These are phyloP conservation scores for Parafenestella ontariensis DNA, from an alignment of 2,329 filamentous ascomycete genomes.

Conservation along the genomic window DNA sequence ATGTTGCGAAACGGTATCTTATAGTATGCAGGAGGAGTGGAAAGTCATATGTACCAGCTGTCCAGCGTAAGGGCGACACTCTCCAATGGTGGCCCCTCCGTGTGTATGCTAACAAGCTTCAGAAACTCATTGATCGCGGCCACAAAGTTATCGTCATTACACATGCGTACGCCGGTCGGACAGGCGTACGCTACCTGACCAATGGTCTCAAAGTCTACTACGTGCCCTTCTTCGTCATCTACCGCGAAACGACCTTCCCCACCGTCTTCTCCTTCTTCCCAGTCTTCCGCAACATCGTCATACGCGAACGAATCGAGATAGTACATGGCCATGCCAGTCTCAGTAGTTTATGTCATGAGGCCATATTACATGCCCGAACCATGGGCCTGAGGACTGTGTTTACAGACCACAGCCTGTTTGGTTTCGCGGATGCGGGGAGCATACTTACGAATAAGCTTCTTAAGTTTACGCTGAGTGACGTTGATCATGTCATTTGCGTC, in stretches of 20 bases:
- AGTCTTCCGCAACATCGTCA: conserved; percentile 94
- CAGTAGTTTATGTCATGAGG: conserved; percentile 92
- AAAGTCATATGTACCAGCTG: conserved; percentile 98
- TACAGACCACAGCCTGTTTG: conserved; percentile 96
- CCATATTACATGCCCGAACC: conserved; percentile 89
- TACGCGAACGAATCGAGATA: conserved; percentile 94
- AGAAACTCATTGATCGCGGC: conserved; percentile 94
- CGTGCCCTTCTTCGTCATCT: conserved; percentile 94
- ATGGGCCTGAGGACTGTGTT: conserved; percentile 97
- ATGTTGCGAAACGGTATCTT: conserved; percentile 19
- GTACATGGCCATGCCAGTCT: conserved; percentile 97
- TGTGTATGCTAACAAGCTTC: conserved; percentile 17
- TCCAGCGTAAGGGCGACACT: conserved; percentile 69
- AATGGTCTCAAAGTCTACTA: conserved; percentile 99
- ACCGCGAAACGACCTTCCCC: conserved; percentile 90
- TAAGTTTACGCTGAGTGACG: conserved; percentile 94
- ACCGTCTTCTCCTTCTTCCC: conserved; percentile 99
- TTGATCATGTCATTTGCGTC: conserved; percentile 97
- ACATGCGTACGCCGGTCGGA: conserved; percentile 89
- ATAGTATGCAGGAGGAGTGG: conserved; percentile 72
- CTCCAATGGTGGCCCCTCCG: neutral
- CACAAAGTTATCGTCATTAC: conserved; percentile 99
- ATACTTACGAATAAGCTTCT: conserved; percentile 97
- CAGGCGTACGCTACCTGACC: conserved; percentile 91
- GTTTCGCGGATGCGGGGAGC: conserved; percentile 93